Evolutionary conservation across 495 filamentous ascomycete species (phyloP), one percentile per base, ranked within the genome.

Genomic region (Pyrenopolyporus hunteri): DNA sequence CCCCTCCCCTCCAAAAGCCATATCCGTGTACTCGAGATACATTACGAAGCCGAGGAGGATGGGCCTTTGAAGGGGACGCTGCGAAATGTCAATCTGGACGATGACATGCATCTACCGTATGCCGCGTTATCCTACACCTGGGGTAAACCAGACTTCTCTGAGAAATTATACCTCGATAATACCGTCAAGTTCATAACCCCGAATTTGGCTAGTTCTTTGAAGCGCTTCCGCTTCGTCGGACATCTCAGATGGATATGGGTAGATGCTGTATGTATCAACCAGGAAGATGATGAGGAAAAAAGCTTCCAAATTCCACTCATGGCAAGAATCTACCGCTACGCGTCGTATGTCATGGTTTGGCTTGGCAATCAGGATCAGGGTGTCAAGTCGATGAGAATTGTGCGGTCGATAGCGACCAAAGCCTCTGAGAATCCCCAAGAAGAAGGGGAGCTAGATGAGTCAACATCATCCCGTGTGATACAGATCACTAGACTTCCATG

Each of bases 321-420:
- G 56, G 14, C 35, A 37, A n/a, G n/a, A n/a, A 65, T 65, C 2
- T 65, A 60, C 29, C 37, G 36, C 2, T 19, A 22, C 16, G 45
- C 63, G 0, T 44, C 56, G 6, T 36, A 40, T 9, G 63, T 64
- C 6, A n/a, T 57, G 0, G 59, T 60, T 8, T 69, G 67, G 63
- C 47, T 69, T 37, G 35, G 35, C 6, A 17, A 37, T 7, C 10
- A 37, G 35, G 14, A 17, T 8, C 13, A 6, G 0, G 16, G 35
- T 37, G 7, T 37, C 6, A 4, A 37, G 35, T 37, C 35, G 6
- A 37, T 37, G 35, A 37, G 16, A 17, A 1, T 17, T 8, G 13
- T 37, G 6, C 35, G n/a, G n/a, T n/a, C n/a, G n/a, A n/a, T n/a
- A n/a, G n/a, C n/a, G n/a, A n/a, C n/a, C n/a, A n/a, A n/a, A n/a